Percentiles rank a stretch among this genome's conserved stretches.
Evolutionary conservation across 495 filamentous ascomycete species (phyloP).

Genomic region (Penicillium daleae): DNA sequence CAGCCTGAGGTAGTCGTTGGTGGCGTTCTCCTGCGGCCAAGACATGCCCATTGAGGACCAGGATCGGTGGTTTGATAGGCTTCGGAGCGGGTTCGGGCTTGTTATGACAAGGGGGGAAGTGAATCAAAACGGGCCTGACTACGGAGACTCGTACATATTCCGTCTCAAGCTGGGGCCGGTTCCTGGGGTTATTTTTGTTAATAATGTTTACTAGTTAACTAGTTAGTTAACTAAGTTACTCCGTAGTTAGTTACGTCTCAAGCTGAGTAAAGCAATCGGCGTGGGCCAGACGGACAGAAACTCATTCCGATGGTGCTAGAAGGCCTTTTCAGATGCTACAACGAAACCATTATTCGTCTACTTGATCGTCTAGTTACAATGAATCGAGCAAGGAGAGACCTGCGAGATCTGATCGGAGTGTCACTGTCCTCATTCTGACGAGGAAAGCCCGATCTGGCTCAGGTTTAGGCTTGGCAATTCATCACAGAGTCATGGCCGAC

Average conservation of each 20-base stretch:
- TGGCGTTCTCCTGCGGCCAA: constrained; percentile 8
- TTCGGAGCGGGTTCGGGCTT: neutral
- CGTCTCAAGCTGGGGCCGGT: neutral
- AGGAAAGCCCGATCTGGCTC: neutral
- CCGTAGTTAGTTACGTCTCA: neutral
- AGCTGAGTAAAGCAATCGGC: neutral
- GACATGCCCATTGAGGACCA: constrained; percentile 6
- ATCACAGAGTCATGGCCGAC: too few relatives aligned
- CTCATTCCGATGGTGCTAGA: neutral
- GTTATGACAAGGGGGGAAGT: too few relatives aligned
- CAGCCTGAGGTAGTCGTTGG: constrained; percentile 2
- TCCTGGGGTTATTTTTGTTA: too few relatives aligned
- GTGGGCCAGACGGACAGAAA: neutral
- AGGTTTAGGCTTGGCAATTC: neutral
- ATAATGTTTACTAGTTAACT: neutral
- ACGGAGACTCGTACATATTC: neutral
- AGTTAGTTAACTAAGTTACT: neutral
- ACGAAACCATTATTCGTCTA: neutral
- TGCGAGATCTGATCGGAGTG: neutral
- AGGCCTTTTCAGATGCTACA: neutral
- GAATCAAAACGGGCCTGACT: constrained; percentile 7
- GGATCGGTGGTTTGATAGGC: constrained; percentile 9
- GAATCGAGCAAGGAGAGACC: too few relatives aligned
- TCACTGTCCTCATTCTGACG: neutral
- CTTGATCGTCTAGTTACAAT: neutral